Evolutionary conservation across 805 yeast species (phyloP), one percentile per base, ranked within the genome.

Genomic region (Blastobotrys parvus): DNA sequence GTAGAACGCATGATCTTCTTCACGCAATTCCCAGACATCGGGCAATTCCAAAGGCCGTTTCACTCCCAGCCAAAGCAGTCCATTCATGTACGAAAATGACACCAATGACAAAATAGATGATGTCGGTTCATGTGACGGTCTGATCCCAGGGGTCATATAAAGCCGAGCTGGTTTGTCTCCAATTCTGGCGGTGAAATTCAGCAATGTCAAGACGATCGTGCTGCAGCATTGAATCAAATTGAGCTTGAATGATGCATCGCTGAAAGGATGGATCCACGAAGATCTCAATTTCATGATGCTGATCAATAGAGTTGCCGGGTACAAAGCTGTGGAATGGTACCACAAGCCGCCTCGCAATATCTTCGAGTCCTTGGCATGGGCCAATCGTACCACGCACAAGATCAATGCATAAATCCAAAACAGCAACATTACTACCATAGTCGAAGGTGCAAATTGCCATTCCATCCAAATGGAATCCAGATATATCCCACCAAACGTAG

Each of bases 11-110:
- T 87, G 86, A 61, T 90, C 97, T 46, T 80, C 83, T 50, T 75
- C 74, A 47, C 74, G 68, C 50, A 92, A 70, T 34, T 92, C 94
- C 95, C 96, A 86, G 38, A 90, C 78, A 48, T 88, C 92, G 3
- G 69, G 68, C 52, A 68, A 61, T 19, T 70, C 64, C 52, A 92
- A 65, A 1, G 82, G 68, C 3, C 62, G 59, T 45, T 68, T 65
- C 57, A 75, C 81, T 3, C 95, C 84, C 35, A 68, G 59, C 73
- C 80, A 73, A 20, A 89, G 71, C 70, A 89, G 70, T 10, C 71
- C 67, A 56, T 82, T 77, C 33, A 87, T 64, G 94, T 95, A 92
- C 21, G 80, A 66, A 69, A 83, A 92, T 1, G 85, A 68, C 47
- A 79, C 61, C 44, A 80, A 72, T 4, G 76, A 60, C 46, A 83